A percentile compares a stretch with the other conserved stretches of the same genome.
Evolutionary conservation across 805 yeast species (phyloP).

Genomic region (Myxozyma mucilagina): DNA sequence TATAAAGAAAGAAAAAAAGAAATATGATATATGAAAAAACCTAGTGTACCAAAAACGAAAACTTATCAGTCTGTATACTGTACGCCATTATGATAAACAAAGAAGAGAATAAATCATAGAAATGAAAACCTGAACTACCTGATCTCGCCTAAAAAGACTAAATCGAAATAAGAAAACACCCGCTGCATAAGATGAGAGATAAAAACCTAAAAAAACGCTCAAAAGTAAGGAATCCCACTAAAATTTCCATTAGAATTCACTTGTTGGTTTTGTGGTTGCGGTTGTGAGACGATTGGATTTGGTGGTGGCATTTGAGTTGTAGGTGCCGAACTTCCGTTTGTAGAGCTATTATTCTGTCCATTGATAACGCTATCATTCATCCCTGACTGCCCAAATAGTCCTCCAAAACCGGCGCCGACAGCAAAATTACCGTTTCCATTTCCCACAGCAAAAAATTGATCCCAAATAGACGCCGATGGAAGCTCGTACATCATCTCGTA

Average conservation of each 20-base stretch:
- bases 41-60: neutral
- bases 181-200: neutral
- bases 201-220: no score
- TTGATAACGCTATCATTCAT: neutral
- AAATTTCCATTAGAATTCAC: neutral
- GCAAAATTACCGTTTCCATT: slow-evolving; percentile 14
- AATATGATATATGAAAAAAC: neutral
- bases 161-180: no score
- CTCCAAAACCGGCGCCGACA: slow-evolving; percentile 22
- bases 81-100: neutral
- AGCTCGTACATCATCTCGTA: slow-evolving; percentile 40
- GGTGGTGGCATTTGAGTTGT: neutral
- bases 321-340: neutral
- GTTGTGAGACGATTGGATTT: neutral
- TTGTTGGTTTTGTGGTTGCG: neutral
- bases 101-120: neutral
- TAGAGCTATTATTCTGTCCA: neutral
- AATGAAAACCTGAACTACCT: neutral
- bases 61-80: neutral
- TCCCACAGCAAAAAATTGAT: slow-evolving; percentile 38
- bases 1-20: neutral
- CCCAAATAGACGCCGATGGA: slow-evolving; percentile 41
- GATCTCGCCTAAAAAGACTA: no score
- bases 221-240: no score
- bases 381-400: slow-evolving; percentile 12